phyloP scores from a whole-genome alignment of 2,329 filamentous ascomycete genomes.

The Colletotrichum karsti region DNA sequence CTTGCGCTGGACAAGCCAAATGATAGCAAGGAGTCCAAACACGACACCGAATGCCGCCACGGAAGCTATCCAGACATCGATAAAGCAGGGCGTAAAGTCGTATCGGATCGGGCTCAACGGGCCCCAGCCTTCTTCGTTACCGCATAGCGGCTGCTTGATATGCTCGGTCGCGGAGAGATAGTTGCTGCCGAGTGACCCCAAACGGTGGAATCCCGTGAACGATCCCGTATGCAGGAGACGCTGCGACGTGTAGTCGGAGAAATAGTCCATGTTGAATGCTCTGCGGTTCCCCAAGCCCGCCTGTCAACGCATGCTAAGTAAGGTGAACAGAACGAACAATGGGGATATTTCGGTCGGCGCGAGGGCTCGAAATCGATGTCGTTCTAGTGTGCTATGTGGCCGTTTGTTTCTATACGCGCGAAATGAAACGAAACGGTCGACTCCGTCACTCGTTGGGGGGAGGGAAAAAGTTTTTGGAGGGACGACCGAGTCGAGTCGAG shows the following conservation, averaged over 20 bases:
- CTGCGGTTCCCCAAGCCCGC: slow-evolving; percentile 20
- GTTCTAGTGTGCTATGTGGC: neutral
- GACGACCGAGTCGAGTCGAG: slow-evolving; percentile 18
- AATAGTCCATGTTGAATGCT: slow-evolving; percentile 25
- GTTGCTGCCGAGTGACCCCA: slow-evolving; percentile 59
- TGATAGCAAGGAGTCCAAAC: slow-evolving; percentile 79
- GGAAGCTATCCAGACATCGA: slow-evolving; percentile 86
- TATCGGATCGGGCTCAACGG: slow-evolving; percentile 87
- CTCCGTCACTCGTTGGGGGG: neutral
- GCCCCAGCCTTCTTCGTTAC: slow-evolving; percentile 94
- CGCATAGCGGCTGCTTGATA: slow-evolving; percentile 78
- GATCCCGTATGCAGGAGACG: slow-evolving; percentile 66
- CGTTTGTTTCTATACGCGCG: neutral
- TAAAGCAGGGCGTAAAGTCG: slow-evolving; percentile 97
- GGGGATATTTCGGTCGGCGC: neutral
- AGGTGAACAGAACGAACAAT: slow-evolving; percentile 1
- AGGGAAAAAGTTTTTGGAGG: slow-evolving; percentile 9
- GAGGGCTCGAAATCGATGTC: neutral
- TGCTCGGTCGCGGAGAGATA: slow-evolving; percentile 65
- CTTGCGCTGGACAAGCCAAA: slow-evolving; percentile 79
- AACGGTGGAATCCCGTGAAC: slow-evolving; percentile 64
- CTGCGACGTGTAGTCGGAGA: slow-evolving; percentile 48
- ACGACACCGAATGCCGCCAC: slow-evolving; percentile 84
- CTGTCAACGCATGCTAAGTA: slow-evolving; percentile 25
- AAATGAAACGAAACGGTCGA: slow-evolving; percentile 1